Conservation (phyloP, 371 early-diverging fungal species). For the Circinella umbellata region DNA sequence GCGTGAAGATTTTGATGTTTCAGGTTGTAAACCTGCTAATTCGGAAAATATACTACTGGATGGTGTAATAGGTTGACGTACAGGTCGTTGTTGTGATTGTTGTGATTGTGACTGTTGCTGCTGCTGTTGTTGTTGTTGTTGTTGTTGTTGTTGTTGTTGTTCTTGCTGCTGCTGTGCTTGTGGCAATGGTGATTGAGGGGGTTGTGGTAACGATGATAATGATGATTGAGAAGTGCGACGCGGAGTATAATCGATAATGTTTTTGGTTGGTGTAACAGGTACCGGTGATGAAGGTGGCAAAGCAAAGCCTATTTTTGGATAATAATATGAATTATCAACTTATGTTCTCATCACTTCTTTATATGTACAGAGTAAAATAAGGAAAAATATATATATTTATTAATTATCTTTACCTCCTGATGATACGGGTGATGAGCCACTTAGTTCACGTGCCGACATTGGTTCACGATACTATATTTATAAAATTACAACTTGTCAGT, state of each 20-base stretch:
- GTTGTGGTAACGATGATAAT: not conserved
- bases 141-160: no score
- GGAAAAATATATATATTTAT: no score
- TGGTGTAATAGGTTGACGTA: not conserved
- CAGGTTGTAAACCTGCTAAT: conserved; percentile 31
- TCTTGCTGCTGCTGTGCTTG: not conserved
- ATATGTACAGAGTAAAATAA: no score
- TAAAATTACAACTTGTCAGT: not conserved
- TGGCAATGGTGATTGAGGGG: not conserved
- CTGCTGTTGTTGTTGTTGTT: conserved; percentile 1
- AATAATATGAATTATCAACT: no score
- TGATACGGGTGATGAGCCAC: conserved; percentile 8
- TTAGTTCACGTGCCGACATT: conserved; percentile 14
- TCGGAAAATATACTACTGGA: conserved; percentile 33
- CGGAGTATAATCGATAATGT: not conserved
- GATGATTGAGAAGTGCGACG: not conserved
- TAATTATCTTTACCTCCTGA: not conserved
- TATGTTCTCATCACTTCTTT: no score
- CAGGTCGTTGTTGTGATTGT: no score
- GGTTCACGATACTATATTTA: conserved; percentile 1
- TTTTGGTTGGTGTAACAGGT: conserved; percentile 14
- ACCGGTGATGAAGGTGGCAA: conserved; percentile 14
- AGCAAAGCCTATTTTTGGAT: conserved; percentile 8
- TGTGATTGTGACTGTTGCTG: not conserved
- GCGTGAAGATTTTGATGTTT: conserved; percentile 17